These are phyloP conservation scores for Pelargonium cotyledonis DNA, from an alignment of 441 rosid species.

Conservation along the genomic window DNA sequence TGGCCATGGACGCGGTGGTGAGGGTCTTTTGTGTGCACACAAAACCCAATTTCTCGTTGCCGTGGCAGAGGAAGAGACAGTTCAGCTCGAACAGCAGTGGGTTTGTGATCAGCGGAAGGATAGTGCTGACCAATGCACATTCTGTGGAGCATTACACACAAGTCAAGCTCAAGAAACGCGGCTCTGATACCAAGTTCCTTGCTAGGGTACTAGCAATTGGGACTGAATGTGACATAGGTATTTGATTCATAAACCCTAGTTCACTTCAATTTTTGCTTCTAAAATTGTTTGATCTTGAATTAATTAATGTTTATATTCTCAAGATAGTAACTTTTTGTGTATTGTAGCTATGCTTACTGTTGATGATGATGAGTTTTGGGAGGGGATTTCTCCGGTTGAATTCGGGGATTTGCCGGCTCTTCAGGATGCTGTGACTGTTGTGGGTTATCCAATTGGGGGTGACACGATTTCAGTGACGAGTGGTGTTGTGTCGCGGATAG, in stretches of 20 bases:
- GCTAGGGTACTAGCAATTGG: constrained; percentile 84
- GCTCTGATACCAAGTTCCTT: constrained; percentile 76
- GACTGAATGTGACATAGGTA: constrained; percentile 87
- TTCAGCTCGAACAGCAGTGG: constrained; percentile 85
- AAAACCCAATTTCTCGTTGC: constrained; percentile 79
- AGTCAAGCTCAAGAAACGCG: constrained; percentile 83
- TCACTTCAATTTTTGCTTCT: too few species aligned
- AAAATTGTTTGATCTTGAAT: neutral
- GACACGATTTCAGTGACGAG: constrained; percentile 94
- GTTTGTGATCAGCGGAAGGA: constrained; percentile 61
- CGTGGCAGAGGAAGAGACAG: constrained; percentile 90
- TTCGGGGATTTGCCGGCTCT: constrained; percentile 87
- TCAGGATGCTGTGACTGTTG: constrained; percentile 97
- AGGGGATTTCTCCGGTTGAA: constrained; percentile 76
- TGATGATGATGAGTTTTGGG: constrained; percentile 85
- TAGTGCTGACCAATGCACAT: constrained; percentile 81
- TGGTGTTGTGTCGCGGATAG: constrained; percentile 91
- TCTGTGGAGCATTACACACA: constrained; percentile 88
- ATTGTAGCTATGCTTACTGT: constrained; percentile 78
- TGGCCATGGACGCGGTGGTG: constrained; percentile 85
- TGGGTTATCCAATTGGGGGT: constrained; percentile 93
- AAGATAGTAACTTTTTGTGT: neutral
- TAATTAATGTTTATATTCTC: neutral
- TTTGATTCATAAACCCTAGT: too few species aligned
- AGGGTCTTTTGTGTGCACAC: constrained; percentile 91